A percentile compares a stretch with the other conserved stretches of the same genome.
These are phyloP conservation scores for Galerina sulciceps DNA, from an alignment of 768 basidiomycete species.

Conservation along the genomic window DNA sequence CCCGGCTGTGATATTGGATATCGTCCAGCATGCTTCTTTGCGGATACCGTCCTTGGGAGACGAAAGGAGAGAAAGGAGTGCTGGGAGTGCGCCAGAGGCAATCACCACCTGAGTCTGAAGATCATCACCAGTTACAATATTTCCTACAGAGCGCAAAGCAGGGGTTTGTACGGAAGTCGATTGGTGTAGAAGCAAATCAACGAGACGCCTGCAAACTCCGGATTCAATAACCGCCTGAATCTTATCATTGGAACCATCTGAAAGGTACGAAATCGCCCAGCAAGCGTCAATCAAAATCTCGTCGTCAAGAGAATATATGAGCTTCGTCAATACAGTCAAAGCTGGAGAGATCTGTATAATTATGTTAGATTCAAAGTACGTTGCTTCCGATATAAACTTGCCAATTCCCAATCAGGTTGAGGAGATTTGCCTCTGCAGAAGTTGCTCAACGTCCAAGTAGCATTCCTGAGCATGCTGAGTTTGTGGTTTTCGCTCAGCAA, in stretches of 20 bases:
- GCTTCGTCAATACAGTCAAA: constrained; percentile 93
- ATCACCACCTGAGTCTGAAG: constrained; percentile 99
- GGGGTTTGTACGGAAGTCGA: constrained; percentile 98
- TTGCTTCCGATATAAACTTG: constrained; percentile 38
- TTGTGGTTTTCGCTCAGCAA: constrained; percentile 97
- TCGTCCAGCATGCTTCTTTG: constrained; percentile 99
- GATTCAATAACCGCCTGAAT: constrained; percentile 99
- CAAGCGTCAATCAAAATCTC: constrained; percentile 99
- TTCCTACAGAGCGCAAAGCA: constrained; percentile 96
- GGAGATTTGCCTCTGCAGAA: constrained; percentile 98
- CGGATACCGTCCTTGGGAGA: constrained; percentile 99
- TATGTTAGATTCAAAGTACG: constrained; percentile 11
- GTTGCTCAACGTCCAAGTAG: constrained; percentile 99
- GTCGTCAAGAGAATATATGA: constrained; percentile 98
- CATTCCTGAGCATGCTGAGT: constrained; percentile 97
- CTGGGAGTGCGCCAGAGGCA: constrained; percentile 95
- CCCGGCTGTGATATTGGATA: constrained; percentile 98
- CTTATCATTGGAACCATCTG: constrained; percentile 98
- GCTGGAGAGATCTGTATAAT: constrained; percentile 88
- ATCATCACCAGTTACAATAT: constrained; percentile 99
- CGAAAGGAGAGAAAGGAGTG: constrained; percentile 88
- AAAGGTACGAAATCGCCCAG: constrained; percentile 99
- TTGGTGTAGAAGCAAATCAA: constrained; percentile 94
- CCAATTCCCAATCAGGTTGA: constrained; percentile 97
- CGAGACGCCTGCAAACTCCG: constrained; percentile 95